Evolutionary conservation across 176 grass and related monocot species (phyloP).

Genomic region (Oryza officinalis): DNA sequence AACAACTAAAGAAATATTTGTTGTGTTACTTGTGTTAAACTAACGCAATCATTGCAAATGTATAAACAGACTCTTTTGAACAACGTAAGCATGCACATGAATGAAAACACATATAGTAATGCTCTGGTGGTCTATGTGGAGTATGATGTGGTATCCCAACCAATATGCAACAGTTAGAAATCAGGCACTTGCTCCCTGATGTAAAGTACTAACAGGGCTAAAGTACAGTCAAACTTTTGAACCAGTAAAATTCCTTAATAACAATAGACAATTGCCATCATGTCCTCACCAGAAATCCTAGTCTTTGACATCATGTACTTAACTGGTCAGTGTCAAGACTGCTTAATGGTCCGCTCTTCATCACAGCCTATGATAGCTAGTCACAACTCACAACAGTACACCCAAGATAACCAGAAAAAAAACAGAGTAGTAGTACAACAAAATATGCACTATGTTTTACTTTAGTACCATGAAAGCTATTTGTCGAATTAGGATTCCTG

Average conservation of each 20-base stretch:
- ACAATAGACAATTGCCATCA: neutral
- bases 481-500: neutral
- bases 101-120: constrained; percentile 3
- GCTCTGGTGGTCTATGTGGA: constrained; percentile 28
- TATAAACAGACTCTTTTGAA: neutral
- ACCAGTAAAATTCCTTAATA: neutral
- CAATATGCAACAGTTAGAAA: constrained; percentile 6
- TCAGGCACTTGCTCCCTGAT: neutral
- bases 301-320: constrained; percentile 32
- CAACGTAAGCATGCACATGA: constrained; percentile 43
- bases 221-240: neutral
- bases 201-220: neutral
- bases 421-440: neutral
- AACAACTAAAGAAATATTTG: constrained; percentile 16
- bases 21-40: constrained; percentile 4
- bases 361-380: neutral
- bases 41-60: constrained; percentile 20
- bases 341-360: neutral
- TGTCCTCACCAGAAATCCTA: neutral
- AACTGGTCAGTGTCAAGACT: neutral
- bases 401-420: neutral
- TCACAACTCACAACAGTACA: neutral
- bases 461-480: constrained; percentile 28
- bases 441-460: neutral
- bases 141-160: constrained; percentile 40